Conservation (phyloP, 176 grass and related monocot genomes). For the Dactylis glomerata region DNA sequence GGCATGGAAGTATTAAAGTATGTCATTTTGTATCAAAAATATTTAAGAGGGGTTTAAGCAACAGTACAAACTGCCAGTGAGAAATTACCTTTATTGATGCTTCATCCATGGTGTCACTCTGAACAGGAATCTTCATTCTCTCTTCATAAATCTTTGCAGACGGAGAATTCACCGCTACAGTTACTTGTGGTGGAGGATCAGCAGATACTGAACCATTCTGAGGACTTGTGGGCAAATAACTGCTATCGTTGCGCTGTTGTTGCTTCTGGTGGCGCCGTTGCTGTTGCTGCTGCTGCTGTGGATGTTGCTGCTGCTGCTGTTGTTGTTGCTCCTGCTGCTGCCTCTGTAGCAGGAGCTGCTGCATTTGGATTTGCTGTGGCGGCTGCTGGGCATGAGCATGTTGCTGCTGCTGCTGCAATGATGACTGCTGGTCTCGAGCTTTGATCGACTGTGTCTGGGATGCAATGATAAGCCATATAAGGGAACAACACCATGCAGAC, state of each 20-base stretch:
- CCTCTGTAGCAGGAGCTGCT: slow-evolving; percentile 47
- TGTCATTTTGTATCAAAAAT: neutral
- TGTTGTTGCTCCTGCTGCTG: slow-evolving; percentile 44
- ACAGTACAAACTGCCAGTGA: neutral
- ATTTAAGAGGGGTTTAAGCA: neutral
- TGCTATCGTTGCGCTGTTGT: slow-evolving; percentile 36
- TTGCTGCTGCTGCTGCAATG: slow-evolving; percentile 31
- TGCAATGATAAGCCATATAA: slow-evolving; percentile 5
- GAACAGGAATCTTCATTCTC: slow-evolving; percentile 48
- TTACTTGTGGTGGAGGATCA: slow-evolving; percentile 38
- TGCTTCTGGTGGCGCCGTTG: slow-evolving; percentile 42
- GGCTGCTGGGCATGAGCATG: slow-evolving; percentile 35
- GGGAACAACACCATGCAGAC: neutral
- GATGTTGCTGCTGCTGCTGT: slow-evolving; percentile 24
- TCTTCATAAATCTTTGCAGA: slow-evolving; percentile 59
- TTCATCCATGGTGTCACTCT: slow-evolving; percentile 49
- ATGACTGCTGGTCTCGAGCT: slow-evolving; percentile 48
- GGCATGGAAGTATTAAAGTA: neutral
- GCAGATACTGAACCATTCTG: slow-evolving; percentile 34
- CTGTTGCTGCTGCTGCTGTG: slow-evolving; percentile 31
- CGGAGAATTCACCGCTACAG: slow-evolving; percentile 36
- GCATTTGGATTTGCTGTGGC: slow-evolving; percentile 47
- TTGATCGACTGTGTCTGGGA: slow-evolving; percentile 51
- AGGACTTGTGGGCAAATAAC: slow-evolving; percentile 38
- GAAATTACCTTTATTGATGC: slow-evolving; percentile 41